Evolutionary conservation across 2,329 filamentous ascomycete genomes (phyloP).

Genomic region (Aspergillus luchuensis): DNA sequence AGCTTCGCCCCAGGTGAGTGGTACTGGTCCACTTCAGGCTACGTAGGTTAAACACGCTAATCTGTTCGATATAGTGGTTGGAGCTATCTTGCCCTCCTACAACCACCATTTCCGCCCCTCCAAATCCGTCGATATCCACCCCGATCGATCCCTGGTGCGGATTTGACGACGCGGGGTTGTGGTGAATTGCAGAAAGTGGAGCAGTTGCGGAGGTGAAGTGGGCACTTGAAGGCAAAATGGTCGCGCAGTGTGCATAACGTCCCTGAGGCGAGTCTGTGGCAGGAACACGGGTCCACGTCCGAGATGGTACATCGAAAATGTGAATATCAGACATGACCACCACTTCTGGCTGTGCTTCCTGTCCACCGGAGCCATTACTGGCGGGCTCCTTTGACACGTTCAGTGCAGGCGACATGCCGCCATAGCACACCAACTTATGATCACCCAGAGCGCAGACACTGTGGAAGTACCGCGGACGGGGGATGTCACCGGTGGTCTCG

Average conservation of each 20-base stretch:
- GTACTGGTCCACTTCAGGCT: slow-evolving; percentile 96
- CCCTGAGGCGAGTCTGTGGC: slow-evolving; percentile 84
- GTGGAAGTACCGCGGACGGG: slow-evolving; percentile 93
- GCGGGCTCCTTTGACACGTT: slow-evolving; percentile 49
- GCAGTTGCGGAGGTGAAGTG: slow-evolving; percentile 82
- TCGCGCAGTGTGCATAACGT: slow-evolving; percentile 93
- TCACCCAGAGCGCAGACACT: slow-evolving; percentile 92
- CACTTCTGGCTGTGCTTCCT: slow-evolving; percentile 77
- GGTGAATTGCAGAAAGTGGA: slow-evolving; percentile 81
- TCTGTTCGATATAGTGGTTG: slow-evolving; percentile 99
- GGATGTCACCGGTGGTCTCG: slow-evolving; percentile 79
- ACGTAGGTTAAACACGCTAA: slow-evolving; percentile 94
- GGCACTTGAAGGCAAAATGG: slow-evolving; percentile 84
- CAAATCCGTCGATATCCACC: slow-evolving; percentile 83
- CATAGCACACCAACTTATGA: slow-evolving; percentile 95
- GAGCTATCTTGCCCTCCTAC: slow-evolving; percentile 94
- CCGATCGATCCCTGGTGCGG: slow-evolving; percentile 87
- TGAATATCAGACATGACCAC: slow-evolving; percentile 98
- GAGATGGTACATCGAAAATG: slow-evolving; percentile 83
- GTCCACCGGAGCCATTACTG: slow-evolving; percentile 38
- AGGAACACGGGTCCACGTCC: slow-evolving; percentile 81
- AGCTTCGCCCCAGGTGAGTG: slow-evolving; percentile 82
- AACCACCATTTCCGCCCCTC: slow-evolving; percentile 95
- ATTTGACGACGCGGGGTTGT: slow-evolving; percentile 80
- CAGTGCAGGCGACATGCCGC: slow-evolving; percentile 87